Evolutionary conservation across 2,329 filamentous ascomycete genomes (phyloP).

Genomic region (Rhinocladiella mackenziei): DNA sequence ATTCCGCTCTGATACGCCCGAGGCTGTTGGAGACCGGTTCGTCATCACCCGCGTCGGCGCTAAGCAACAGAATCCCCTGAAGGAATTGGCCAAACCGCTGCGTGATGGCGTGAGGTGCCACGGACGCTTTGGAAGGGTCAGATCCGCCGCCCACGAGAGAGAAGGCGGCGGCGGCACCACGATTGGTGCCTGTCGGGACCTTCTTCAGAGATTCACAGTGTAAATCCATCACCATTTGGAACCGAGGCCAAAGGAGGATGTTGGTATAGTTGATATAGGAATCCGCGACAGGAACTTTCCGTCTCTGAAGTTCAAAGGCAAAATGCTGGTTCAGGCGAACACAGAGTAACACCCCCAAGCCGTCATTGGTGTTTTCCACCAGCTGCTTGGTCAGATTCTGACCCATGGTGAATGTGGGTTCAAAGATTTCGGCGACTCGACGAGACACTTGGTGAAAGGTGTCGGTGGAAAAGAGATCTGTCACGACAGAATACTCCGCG

Average conservation of each 20-base stretch:
- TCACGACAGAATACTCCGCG: conserved; percentile 90
- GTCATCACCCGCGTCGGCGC: conserved; percentile 86
- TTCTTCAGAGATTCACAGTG: conserved; percentile 83
- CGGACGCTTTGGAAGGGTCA: conserved; percentile 60
- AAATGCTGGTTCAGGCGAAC: conserved; percentile 91
- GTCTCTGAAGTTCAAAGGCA: conserved; percentile 87
- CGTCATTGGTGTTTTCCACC: conserved; percentile 73
- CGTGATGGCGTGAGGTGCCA: conserved; percentile 84
- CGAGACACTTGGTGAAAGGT: conserved; percentile 69
- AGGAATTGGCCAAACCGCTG: conserved; percentile 94
- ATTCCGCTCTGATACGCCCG: conserved; percentile 70
- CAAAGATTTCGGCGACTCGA: conserved; percentile 83
- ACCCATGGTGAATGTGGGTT: conserved; percentile 81
- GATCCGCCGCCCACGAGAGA: conserved; percentile 49
- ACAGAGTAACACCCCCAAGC: conserved; percentile 80
- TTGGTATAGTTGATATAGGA: conserved; percentile 89
- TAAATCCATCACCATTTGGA: conserved; percentile 88
- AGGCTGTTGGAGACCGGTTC: conserved; percentile 85
- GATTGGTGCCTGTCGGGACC: conserved; percentile 44
- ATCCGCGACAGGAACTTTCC: conserved; percentile 84
- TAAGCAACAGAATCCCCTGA: conserved; percentile 76
- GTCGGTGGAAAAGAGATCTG: conserved; percentile 79
- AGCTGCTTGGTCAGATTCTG: conserved; percentile 71
- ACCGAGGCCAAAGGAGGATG: conserved; percentile 94
- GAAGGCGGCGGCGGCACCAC: conserved; percentile 49